Percentiles rank a stretch among this genome's conserved stretches.
Evolutionary conservation across 768 basidiomycete genomes (phyloP).

Genomic region (Boletus rubescentipes): DNA sequence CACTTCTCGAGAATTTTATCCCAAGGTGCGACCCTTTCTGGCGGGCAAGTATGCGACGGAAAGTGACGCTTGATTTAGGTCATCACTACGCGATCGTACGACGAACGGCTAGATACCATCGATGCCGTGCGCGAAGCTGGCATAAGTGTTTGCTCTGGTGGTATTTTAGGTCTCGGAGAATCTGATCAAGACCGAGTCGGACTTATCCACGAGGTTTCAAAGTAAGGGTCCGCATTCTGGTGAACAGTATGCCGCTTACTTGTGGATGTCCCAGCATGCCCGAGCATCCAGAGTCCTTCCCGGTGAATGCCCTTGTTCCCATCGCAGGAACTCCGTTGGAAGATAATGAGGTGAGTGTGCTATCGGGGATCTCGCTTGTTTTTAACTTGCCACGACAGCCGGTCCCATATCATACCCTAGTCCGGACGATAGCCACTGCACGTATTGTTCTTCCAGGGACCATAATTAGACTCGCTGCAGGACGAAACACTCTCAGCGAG

Average conservation of each 20-base stretch:
- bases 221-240: constrained; percentile 47
- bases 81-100: constrained; percentile 92
- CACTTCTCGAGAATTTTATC: constrained; percentile 96
- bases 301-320: constrained; percentile 95
- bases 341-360: constrained; percentile 68
- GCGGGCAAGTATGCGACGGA: neutral
- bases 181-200: constrained; percentile 87
- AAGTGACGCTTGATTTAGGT: constrained; percentile 51
- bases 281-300: constrained; percentile 98
- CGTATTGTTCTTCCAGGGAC: constrained; percentile 88
- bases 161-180: constrained; percentile 94
- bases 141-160: constrained; percentile 96
- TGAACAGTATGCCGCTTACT: constrained; percentile 4
- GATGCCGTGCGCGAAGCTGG: constrained; percentile 89
- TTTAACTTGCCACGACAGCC: constrained; percentile 46
- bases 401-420: constrained; percentile 76
- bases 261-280: constrained; percentile 60
- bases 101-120: constrained; percentile 90
- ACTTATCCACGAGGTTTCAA: constrained; percentile 90
- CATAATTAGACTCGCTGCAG: constrained; percentile 94
- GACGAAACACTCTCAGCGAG: constrained; percentile 84
- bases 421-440: constrained; percentile 94
- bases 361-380: neutral
- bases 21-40: constrained; percentile 53
- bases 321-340: constrained; percentile 94